Conservation (phyloP, 2,329 filamentous ascomycete genomes). For the Monosporascus sp. region DNA sequence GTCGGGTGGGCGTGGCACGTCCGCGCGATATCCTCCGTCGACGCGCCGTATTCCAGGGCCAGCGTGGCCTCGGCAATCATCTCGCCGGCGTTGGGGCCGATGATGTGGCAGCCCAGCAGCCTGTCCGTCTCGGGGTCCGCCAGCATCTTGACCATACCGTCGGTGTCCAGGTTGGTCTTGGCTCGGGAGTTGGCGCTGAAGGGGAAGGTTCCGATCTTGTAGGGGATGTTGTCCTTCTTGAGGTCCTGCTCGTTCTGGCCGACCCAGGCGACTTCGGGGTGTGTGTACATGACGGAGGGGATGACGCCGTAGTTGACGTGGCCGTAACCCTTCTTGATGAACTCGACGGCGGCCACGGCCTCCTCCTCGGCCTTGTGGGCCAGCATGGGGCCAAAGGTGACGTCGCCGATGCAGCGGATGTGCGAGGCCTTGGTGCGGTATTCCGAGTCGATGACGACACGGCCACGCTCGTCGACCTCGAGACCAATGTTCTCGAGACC, state of each 20-base stretch:
- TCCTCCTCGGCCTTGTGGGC: constrained; percentile 99
- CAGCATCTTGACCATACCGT: constrained; percentile 95
- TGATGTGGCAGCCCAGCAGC: constrained; percentile 92
- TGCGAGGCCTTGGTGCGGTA: constrained; percentile 97
- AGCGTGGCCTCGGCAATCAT: constrained; percentile 98
- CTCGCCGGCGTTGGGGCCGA: constrained; percentile 92
- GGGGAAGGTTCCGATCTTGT: constrained; percentile 90
- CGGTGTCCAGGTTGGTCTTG: constrained; percentile 96
- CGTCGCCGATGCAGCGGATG: constrained; percentile 94
- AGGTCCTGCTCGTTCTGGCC: constrained; percentile 96
- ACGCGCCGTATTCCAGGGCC: constrained; percentile 93
- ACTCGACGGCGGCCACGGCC: constrained; percentile 89
- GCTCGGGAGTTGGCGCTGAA: constrained; percentile 98
- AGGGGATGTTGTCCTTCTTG: constrained; percentile 83
- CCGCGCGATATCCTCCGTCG: constrained; percentile 87
- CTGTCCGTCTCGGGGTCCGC: constrained; percentile 95
- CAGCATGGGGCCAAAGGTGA: constrained; percentile 97
- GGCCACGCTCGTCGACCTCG: constrained; percentile 87
- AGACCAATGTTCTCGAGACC: constrained; percentile 91
- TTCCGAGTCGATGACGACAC: constrained; percentile 95
- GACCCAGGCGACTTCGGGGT: constrained; percentile 98
- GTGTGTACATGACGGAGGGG: constrained; percentile 98
- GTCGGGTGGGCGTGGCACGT: constrained; percentile 97
- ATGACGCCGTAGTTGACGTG: constrained; percentile 99
- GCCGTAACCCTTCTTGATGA: constrained; percentile 95